Conservation (phyloP, 495 filamentous ascomycete genomes). For the Copromyces sp. region DNA sequence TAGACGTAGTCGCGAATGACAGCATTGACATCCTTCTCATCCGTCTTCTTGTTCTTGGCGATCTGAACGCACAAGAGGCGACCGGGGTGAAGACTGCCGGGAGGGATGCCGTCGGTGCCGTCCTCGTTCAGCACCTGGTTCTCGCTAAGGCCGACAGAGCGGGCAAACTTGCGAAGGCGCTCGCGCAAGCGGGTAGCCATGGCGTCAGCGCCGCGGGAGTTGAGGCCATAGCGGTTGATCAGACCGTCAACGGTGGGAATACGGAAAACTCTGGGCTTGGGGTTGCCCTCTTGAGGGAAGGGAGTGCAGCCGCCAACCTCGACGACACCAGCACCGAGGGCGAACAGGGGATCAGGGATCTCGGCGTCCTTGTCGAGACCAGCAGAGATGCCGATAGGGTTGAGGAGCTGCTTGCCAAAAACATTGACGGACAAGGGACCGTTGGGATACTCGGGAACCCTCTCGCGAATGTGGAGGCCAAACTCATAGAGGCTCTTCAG, state of each 20-base stretch:
- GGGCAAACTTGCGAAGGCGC: conserved; percentile 67
- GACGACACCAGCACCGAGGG: conserved; percentile 69
- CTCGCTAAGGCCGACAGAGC: conserved; percentile 57
- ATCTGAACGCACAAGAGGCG: conserved; percentile 84
- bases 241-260: conserved; percentile 69
- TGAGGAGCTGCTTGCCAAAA: conserved; percentile 67
- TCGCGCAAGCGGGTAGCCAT: conserved; percentile 72
- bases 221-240: conserved; percentile 93
- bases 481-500: conserved; percentile 60
- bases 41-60: conserved; percentile 90
- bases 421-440: conserved; percentile 42
- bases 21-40: conserved; percentile 72
- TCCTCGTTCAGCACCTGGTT: conserved; percentile 61
- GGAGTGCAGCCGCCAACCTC: conserved; percentile 90
- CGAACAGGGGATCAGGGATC: conserved; percentile 71
- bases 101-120: conserved; percentile 46
- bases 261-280: conserved; percentile 78
- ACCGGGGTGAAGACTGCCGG: conserved; percentile 65
- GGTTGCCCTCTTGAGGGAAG: conserved; percentile 74
- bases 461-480: conserved; percentile 65
- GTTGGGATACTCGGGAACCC: conserved; percentile 23
- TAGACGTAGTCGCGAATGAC: conserved; percentile 77
- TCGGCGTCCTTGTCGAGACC: conserved; percentile 92
- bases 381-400: conserved; percentile 85
- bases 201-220: conserved; percentile 77